These are phyloP conservation scores for Thozetella sp. DNA, from an alignment of 495 filamentous ascomycete genomes.

Conservation along the genomic window DNA sequence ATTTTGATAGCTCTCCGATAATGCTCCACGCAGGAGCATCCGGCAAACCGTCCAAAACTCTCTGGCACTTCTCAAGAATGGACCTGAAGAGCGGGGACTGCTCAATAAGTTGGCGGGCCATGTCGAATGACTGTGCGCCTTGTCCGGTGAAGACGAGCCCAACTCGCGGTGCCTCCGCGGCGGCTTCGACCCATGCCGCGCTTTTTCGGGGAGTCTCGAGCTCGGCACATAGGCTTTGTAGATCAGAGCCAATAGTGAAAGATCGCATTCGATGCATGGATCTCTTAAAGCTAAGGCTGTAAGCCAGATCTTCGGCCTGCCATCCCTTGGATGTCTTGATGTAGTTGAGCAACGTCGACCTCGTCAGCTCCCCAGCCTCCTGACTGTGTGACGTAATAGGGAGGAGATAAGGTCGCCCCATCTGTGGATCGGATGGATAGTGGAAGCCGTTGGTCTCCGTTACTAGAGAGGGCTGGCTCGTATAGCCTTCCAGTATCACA, in stretches of 20 bases:
- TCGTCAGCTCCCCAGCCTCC: not conserved
- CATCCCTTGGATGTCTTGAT: not conserved
- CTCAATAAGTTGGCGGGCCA: constrained; percentile 10
- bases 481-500: constrained; percentile 37
- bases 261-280: not conserved
- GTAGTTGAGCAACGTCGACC: not conserved
- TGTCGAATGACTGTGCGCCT: constrained; percentile 19
- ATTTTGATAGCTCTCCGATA: constrained; percentile 11
- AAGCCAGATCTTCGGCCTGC: not conserved
- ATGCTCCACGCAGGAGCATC: not conserved
- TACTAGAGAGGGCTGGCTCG: not conserved
- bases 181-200: not conserved
- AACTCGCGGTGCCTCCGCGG: not conserved
- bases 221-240: not conserved
- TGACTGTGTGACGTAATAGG: not conserved
- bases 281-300: not conserved
- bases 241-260: not conserved
- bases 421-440: not conserved
- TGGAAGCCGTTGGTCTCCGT: not conserved
- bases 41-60: constrained; percentile 3
- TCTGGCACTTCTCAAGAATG: not conserved
- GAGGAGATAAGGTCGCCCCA: not conserved
- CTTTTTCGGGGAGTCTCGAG: not conserved
- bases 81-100: not conserved
- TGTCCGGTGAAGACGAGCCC: constrained; percentile 23